These are phyloP conservation scores for Exserohilum turcica DNA, from an alignment of 2,329 filamentous ascomycete genomes.

Conservation along the genomic window DNA sequence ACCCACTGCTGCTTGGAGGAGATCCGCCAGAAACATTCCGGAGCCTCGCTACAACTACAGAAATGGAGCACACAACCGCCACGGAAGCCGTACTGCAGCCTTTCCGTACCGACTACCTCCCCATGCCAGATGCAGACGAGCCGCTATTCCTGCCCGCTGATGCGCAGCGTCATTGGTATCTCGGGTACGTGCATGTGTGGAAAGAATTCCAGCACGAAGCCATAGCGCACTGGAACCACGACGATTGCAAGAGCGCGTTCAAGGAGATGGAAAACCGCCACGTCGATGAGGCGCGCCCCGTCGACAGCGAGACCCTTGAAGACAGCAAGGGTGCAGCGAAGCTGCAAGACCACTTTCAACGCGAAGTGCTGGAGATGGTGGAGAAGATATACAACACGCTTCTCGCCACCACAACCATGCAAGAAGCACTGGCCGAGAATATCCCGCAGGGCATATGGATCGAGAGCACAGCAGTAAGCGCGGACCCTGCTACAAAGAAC, in stretches of 20 bases:
- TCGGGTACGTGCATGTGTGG: slow-evolving; percentile 23
- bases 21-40: background rate
- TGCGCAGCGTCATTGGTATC: slow-evolving; percentile 20
- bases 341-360: slow-evolving; percentile 13
- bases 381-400: slow-evolving; percentile 8
- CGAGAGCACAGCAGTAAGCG: background rate
- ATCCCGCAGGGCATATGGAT: slow-evolving; percentile 6
- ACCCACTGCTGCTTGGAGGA: background rate
- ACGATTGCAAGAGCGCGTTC: slow-evolving; percentile 2
- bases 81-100: slow-evolving; percentile 1
- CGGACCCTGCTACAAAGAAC: background rate
- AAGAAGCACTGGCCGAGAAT: background rate
- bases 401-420: background rate
- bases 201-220: slow-evolving; percentile 8
- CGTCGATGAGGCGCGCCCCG: background rate
- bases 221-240: slow-evolving; percentile 3
- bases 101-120: background rate
- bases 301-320: background rate
- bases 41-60: background rate
- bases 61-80: background rate
- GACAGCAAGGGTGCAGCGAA: background rate
- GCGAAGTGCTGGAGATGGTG: slow-evolving; percentile 14
- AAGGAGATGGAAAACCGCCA: slow-evolving; percentile 7
- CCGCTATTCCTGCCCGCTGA: slow-evolving; percentile 12
- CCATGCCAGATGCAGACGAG: background rate